Conservation (phyloP, 148 eudicot genomes). For the Vaccinium vitisidaea region DNA sequence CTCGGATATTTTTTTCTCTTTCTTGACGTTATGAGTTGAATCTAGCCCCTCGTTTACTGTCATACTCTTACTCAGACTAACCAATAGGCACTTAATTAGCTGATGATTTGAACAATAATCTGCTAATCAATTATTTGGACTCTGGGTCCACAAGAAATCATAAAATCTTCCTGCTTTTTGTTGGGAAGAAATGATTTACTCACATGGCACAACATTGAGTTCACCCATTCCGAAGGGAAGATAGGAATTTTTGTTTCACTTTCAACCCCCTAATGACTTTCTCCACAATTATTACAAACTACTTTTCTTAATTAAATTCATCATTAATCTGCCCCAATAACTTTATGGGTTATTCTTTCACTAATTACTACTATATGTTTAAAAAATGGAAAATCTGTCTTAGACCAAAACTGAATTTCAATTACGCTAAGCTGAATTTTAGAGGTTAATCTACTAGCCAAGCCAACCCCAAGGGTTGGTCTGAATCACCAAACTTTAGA, state of each 20-base stretch:
- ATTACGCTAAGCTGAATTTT: neutral
- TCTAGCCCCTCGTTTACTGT: neutral
- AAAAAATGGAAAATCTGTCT: no score
- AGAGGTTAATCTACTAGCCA: neutral
- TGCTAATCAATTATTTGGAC: neutral
- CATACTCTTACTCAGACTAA: neutral
- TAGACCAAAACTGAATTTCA: no score
- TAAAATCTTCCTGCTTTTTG: neutral
- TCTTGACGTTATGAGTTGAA: no score
- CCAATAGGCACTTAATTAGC: neutral
- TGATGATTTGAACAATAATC: neutral
- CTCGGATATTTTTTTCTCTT: no score
- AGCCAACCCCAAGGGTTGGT: no score
- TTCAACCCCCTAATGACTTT: neutral
- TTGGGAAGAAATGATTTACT: conserved; percentile 12
- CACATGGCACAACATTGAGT: conserved; percentile 19
- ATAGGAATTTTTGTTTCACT: neutral
- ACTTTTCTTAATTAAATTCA: neutral
- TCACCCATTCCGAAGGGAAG: neutral
- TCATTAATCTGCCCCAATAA: neutral
- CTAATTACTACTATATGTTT: no score
- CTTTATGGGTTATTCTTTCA: no score
- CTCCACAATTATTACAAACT: neutral
- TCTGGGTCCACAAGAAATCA: neutral
- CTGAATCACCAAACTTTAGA: no score